Base-by-base conservation (phyloP, 371 early-diverging fungal species). In the Mucor piriformis region DNA sequence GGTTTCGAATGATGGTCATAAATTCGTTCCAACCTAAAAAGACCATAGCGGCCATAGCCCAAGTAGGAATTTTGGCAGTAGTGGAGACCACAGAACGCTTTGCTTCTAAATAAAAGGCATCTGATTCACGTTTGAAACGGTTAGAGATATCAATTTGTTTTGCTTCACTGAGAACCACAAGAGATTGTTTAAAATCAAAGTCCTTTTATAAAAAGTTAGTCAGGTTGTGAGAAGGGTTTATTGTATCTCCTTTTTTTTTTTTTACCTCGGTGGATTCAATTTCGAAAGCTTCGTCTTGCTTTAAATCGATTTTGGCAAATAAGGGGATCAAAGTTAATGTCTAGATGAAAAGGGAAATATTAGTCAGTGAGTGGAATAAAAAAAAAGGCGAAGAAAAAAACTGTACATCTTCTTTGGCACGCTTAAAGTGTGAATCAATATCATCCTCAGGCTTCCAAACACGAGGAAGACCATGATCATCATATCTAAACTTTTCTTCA, bases 361-460 rank as follows among this genome's bases (percentile, higher is more conserved):
- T n/a, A n/a, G n/a, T 4, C 20, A 21, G 5, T 38, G n/a, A 2
- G 15, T 38, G 15, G 12, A 15, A 38, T 1, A 38, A 11, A n/a
- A 50, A 12, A 50, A 32, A 3, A 43, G 20, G 47, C 27, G 27
- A 18, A 3, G 3, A 6, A 18, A 27, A 15, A 29, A 33, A 29
- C 27, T 21, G 59, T 74, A 77, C 85, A 60, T 84, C 83, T 25
- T 89, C 85, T 53, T 83, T 84, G n/a, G 96, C 92, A 25, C 66
- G 67, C 44, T 83, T 82, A 76, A 94, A 98, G 56, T 84, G 83
- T 20, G 76, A 74, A 66, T 98, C 98, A 50, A 98, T 96, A 73
- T 96, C 94, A 73, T 97, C 98, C 25, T 86, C 86, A 6, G 95
- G 93, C 54, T 87, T 89, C 98, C 98, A 98, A 10, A 98, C 92